A percentile compares a stretch with the other conserved stretches of the same genome.
phyloP scores from a whole-genome alignment of 176 grass and related monocot species.

The Guadua angustifolia region DNA sequence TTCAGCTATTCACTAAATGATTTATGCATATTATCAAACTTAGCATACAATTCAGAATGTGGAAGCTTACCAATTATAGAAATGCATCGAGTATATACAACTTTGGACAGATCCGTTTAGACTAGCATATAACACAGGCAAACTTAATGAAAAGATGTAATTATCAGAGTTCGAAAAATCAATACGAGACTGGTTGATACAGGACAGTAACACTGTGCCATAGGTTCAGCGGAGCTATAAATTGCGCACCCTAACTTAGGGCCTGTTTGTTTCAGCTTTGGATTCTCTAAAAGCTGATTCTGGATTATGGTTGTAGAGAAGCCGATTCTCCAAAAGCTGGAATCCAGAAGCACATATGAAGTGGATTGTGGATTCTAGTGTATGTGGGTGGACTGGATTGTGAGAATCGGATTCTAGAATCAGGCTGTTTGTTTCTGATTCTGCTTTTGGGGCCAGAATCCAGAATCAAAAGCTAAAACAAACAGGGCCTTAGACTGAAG shows the following conservation, averaged over 20 bases:
- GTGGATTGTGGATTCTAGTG: too few species aligned
- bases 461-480: too few species aligned
- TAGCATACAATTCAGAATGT: background rate
- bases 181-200: background rate
- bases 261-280: too few species aligned
- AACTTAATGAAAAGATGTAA: constrained; percentile 3
- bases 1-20: constrained; percentile 4
- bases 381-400: too few species aligned
- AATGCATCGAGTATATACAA: background rate
- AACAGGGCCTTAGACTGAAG: too few species aligned
- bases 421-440: too few species aligned
- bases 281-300: too few species aligned
- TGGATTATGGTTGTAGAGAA: too few species aligned
- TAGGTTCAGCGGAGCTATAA: background rate
- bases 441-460: too few species aligned
- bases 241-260: background rate
- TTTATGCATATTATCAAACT: constrained; percentile 17
- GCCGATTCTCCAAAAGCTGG: too few species aligned
- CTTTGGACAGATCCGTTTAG: background rate
- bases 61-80: constrained; percentile 7
- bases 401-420: too few species aligned
- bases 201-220: background rate
- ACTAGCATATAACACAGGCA: constrained; percentile 28
- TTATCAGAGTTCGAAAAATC: background rate
- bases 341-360: too few species aligned